Conservation (phyloP, 208 protist genomes). For the Phytomonas sp. region DNA sequence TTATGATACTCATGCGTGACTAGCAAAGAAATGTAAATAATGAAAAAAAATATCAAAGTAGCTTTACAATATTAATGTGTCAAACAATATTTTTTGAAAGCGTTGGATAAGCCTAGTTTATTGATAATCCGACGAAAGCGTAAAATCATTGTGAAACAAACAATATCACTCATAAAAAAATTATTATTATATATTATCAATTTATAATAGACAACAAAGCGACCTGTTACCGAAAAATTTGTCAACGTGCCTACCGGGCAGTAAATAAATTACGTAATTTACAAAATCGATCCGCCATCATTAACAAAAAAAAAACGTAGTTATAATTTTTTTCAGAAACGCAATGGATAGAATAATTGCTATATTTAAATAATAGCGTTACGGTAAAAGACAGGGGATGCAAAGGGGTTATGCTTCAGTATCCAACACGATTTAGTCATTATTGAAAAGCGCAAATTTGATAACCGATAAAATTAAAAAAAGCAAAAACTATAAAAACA, state of each 20-base stretch:
- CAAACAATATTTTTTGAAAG: not conserved
- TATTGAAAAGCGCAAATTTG: not conserved
- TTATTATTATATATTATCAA: too few species aligned
- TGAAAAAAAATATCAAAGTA: not conserved
- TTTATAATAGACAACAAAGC: not conserved
- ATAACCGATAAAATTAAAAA: not conserved
- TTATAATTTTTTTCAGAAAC: too few species aligned
- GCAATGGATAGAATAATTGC: not conserved
- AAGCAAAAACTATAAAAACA: not conserved
- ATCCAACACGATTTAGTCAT: not conserved
- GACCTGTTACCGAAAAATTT: not conserved
- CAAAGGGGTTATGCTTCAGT: not conserved
- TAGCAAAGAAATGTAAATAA: not conserved
- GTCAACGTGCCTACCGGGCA: not conserved
- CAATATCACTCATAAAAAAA: not conserved
- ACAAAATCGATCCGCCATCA: too few species aligned
- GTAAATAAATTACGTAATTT: not conserved
- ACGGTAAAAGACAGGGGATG: not conserved
- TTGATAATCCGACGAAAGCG: not conserved
- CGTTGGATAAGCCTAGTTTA: conserved; percentile 8
- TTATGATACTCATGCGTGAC: not conserved
- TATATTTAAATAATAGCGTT: not conserved
- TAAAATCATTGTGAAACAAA: not conserved
- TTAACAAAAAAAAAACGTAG: too few species aligned
- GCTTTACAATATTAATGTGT: not conserved